Conservation (phyloP, 169 alveolate genomes). For the Eimeria nieschulzi region DNA sequence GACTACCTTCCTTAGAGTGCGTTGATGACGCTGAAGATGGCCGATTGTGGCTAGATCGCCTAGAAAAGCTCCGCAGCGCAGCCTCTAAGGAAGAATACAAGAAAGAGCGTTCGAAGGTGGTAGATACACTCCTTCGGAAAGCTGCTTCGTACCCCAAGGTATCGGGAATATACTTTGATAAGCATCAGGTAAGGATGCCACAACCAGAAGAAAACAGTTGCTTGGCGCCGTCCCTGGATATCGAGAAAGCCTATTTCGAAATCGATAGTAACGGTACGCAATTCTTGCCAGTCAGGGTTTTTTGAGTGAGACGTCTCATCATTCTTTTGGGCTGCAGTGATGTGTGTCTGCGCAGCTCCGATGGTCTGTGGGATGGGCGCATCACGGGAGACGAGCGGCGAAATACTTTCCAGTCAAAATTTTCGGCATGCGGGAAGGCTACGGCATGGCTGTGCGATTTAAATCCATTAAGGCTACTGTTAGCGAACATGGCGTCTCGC, state of each 20-base stretch:
- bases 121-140: conserved; percentile 80
- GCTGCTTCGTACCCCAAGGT: conserved; percentile 83
- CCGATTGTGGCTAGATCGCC: conserved; percentile 68
- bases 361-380: conserved; percentile 85
- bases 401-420: conserved; percentile 83
- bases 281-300: too few relatives aligned
- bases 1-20: background rate
- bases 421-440: conserved; percentile 83
- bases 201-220: background rate
- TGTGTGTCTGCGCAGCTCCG: conserved; percentile 75
- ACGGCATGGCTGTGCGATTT: conserved; percentile 81
- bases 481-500: conserved; percentile 3
- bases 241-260: background rate
- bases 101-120: conserved; percentile 79
- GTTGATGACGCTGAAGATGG: conserved; percentile 68
- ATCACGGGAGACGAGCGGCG: conserved; percentile 83
- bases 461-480: conserved; percentile 57
- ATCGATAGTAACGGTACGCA: too few relatives aligned
- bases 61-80: conserved; percentile 71
- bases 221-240: background rate
- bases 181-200: conserved; percentile 74
- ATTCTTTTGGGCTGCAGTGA: too few relatives aligned
- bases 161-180: conserved; percentile 83
- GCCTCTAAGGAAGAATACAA: conserved; percentile 80
- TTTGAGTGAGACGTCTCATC: too few relatives aligned